Evolutionary conservation across 495 filamentous ascomycete species (phyloP).

Genomic region (Talaromyces adpressus): DNA sequence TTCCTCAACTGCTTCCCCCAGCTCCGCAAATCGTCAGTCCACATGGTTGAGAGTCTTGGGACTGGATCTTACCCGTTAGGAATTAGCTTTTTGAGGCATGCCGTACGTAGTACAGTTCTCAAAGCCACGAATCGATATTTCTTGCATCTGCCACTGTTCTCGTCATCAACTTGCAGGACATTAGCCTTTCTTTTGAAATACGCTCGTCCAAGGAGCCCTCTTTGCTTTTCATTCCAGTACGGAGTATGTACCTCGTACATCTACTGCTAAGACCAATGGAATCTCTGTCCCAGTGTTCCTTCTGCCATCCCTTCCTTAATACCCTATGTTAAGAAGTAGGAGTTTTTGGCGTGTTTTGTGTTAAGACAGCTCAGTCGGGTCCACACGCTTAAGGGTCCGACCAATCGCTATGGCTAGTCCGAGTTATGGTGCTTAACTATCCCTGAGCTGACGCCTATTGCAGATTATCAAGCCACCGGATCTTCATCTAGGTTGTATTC

Average conservation of each 20-base stretch:
- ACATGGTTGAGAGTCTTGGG: neutral
- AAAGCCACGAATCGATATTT: neutral
- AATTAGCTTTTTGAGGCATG: neutral
- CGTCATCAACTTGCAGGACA: neutral
- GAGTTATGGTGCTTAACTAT: neutral
- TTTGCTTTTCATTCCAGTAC: neutral
- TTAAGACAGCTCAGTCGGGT: neutral
- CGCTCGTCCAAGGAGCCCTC: neutral
- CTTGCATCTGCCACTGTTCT: neutral
- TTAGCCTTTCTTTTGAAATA: neutral
- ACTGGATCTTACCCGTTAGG: neutral
- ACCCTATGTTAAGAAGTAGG: neutral
- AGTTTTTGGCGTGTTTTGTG: neutral
- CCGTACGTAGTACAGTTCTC: neutral
- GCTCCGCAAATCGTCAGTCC: neutral
- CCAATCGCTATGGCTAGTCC: neutral
- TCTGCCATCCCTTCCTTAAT: neutral
- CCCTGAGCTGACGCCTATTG: neutral
- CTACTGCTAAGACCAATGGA: neutral
- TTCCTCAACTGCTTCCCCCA: neutral
- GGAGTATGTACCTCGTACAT: neutral
- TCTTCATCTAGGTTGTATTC: neutral
- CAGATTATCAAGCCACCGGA: neutral
- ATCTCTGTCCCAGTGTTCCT: neutral
- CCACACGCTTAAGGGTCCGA: neutral